Conservation (phyloP, 345 rosid genomes). For the Eucalyptus marginata region DNA sequence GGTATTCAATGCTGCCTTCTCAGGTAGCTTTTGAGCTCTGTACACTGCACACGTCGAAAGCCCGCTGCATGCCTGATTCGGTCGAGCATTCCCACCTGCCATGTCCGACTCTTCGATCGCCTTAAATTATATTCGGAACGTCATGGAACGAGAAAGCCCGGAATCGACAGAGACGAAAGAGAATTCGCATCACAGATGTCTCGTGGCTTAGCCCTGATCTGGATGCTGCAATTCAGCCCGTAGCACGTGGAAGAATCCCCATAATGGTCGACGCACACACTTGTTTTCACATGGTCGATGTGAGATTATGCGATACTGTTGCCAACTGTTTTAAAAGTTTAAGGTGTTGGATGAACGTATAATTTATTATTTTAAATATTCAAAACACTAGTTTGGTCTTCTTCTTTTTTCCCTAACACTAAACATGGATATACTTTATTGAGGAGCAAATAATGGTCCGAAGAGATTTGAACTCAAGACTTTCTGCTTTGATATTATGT, state of each 20-base stretch:
- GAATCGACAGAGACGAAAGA: not conserved
- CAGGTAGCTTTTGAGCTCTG: not conserved
- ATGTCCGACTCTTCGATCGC: not conserved
- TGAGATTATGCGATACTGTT: too few relatives aligned
- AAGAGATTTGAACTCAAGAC: too few relatives aligned
- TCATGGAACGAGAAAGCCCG: not conserved
- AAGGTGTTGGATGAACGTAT: fast-evolving
- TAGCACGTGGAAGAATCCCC: not conserved
- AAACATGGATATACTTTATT: too few relatives aligned
- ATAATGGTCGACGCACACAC: not conserved
- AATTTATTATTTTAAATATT: too few relatives aligned
- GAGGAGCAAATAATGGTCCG: fast-evolving
- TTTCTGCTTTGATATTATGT: fast-evolving
- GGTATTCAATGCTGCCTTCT: not conserved
- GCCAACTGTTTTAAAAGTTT: fast-evolving
- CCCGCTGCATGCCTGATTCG: not conserved
- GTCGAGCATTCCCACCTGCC: not conserved
- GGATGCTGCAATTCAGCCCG: not conserved
- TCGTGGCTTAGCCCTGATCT: not conserved
- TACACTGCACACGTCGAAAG: not conserved
- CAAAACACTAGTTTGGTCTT: too few relatives aligned
- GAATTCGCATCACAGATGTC: not conserved
- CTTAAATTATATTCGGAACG: not conserved
- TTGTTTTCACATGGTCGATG: not conserved
- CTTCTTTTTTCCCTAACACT: too few relatives aligned